Evolutionary conservation across 192 early-diverging fungal genomes (phyloP), one percentile per base, ranked within the genome.

Genomic region (Podila horticola): DNA sequence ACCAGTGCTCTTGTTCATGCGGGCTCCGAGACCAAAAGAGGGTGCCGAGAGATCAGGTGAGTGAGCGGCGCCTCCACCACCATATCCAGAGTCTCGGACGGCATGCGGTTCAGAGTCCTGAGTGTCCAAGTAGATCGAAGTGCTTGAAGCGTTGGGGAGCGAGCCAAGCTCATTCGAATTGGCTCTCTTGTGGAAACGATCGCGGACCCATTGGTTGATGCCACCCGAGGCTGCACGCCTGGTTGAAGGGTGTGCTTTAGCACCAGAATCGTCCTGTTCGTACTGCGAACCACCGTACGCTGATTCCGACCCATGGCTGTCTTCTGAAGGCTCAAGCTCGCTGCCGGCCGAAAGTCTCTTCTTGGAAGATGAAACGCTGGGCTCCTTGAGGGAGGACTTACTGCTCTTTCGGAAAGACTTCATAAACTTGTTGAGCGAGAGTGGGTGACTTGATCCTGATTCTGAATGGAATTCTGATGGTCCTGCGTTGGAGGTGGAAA

Each of bases 1-100:
- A 17, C 77, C 77, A 7, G 71, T 81, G 34, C 77, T 81, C 66
- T 69, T 81, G 62, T 81, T 81, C 45, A 64, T 66, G 12, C 77
- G 77, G 38, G 22, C 62, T 33, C 67, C 77, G 55, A 81, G 41
- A 3, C 72, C n/a, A 26, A 52, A 45, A 36, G 62, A 49, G n/a
- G 52, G 52, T n/a, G 24, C n/a, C 10, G 52, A 55, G 24, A 55
- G n/a, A 55, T 55, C 52, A 55, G 52, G 52, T 22, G 52, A 55
- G 24, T 55, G 52, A 8, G 52, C 55, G 36, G 67, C 62, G 26
- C 15, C 29, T 41, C 66, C 24, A 3, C 52, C 52, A 22, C 22
- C 75, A 51, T 79, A 79, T 41, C 75, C 75, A 57, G 75, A 79
- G 60, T 79, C 75, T 19, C 77, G 66, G 7, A 63, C 67, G 1